Conservation (phyloP, 2,329 filamentous ascomycete genomes). For the Aspergillus thermomutatus region DNA sequence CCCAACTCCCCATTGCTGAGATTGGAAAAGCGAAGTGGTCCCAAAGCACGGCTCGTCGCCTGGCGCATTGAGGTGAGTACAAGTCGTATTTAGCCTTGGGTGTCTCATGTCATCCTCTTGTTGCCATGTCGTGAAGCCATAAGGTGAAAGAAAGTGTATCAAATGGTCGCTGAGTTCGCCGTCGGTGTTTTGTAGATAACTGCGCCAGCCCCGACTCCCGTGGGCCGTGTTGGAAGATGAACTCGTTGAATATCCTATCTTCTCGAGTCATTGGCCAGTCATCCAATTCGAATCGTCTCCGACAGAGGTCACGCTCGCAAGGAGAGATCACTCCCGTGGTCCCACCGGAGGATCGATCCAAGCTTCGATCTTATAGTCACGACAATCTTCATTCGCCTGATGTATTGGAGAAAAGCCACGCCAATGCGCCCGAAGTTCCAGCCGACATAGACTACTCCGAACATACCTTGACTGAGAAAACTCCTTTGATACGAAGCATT, state of each 20-base stretch:
- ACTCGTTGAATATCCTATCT: conserved; percentile 92
- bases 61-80: conserved; percentile 40
- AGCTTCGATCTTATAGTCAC: conserved; percentile 43
- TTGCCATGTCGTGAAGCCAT: background rate
- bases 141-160: background rate
- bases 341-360: conserved; percentile 31
- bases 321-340: conserved; percentile 40
- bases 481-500: conserved; percentile 58
- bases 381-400: conserved; percentile 35
- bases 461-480: conserved; percentile 59
- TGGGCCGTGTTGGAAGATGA: conserved; percentile 69
- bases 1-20: background rate
- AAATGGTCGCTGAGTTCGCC: conserved; percentile 16
- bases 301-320: conserved; percentile 54
- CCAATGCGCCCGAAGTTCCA: conserved; percentile 19
- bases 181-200: conserved; percentile 27
- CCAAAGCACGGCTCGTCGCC: conserved; percentile 32
- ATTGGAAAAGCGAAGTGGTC: background rate
- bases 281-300: conserved; percentile 45
- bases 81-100: conserved; percentile 6
- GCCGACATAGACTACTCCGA: conserved; percentile 29
- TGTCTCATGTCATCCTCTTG: conserved; percentile 6
- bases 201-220: conserved; percentile 39
- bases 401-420: conserved; percentile 25
- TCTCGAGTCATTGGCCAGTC: conserved; percentile 69